Evolutionary conservation across 257 asterid genomes (phyloP).

Genomic region (Datura wrightii): DNA sequence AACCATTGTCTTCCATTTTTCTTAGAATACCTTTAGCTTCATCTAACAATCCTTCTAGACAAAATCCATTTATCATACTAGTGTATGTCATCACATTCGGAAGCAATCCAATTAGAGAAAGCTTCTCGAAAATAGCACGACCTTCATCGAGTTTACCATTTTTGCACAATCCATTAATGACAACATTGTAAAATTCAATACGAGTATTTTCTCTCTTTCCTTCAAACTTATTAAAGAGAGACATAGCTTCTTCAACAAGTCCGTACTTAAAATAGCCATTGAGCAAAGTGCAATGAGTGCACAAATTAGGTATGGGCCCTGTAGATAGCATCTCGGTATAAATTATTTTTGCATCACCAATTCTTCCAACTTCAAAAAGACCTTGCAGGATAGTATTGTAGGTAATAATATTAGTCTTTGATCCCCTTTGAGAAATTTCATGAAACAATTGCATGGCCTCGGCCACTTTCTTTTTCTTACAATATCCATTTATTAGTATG

Average conservation of each 20-base stretch:
- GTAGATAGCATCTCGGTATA: background rate
- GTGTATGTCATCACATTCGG: background rate
- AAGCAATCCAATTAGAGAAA: background rate
- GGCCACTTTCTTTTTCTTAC: background rate
- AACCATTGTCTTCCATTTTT: background rate
- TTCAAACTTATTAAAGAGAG: background rate
- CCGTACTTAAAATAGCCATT: slow-evolving; percentile 33
- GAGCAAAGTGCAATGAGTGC: background rate
- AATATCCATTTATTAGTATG: slow-evolving; percentile 26
- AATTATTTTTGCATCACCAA: background rate
- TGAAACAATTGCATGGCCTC: slow-evolving; percentile 21
- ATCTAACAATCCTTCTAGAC: background rate
- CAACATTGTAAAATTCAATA: background rate
- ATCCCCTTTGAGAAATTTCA: slow-evolving; percentile 1
- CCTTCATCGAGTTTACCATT: background rate
- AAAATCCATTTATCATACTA: background rate
- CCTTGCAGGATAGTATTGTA: slow-evolving; percentile 21
- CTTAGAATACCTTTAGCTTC: background rate
- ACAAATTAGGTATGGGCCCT: background rate
- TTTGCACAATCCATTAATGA: background rate
- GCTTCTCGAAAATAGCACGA: background rate
- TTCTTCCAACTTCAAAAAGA: slow-evolving; percentile 8
- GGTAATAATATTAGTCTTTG: background rate
- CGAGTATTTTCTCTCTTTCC: background rate
- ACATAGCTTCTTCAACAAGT: slow-evolving; percentile 29